Conservation (phyloP, 805 yeast genomes). For the Spathaspora sp. region DNA sequence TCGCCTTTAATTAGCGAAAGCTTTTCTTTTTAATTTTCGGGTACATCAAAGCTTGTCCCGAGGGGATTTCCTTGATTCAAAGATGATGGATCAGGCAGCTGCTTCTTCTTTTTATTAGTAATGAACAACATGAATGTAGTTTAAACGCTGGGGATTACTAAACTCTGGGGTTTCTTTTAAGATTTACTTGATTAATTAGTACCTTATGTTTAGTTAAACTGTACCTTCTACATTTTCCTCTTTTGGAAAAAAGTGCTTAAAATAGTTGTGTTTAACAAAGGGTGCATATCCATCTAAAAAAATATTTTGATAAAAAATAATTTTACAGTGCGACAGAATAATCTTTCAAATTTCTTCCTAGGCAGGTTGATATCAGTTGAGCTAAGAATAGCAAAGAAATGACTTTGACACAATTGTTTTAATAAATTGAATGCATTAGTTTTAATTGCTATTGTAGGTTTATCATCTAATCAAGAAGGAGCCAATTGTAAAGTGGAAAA, state of each 20-base stretch:
- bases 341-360: background rate
- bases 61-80: background rate
- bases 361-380: background rate
- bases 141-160: too few species aligned
- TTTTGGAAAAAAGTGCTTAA: background rate
- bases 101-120: too few species aligned
- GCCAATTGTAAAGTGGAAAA: background rate
- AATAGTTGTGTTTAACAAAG: background rate
- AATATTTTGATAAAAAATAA: background rate
- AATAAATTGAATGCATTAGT: background rate
- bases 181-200: too few species aligned
- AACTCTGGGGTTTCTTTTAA: too few species aligned
- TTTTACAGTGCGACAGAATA: background rate
- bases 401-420: background rate
- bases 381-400: background rate
- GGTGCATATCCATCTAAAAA: background rate
- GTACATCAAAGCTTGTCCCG: too few species aligned
- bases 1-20: background rate
- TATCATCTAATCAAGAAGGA: background rate
- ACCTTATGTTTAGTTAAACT: background rate
- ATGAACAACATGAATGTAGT: too few species aligned
- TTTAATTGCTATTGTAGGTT: background rate
- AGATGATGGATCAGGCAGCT: too few species aligned
- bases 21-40: background rate
- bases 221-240: background rate